phyloP scores from a whole-genome alignment of 306 rosid species.

The Cicer judaicum region DNA sequence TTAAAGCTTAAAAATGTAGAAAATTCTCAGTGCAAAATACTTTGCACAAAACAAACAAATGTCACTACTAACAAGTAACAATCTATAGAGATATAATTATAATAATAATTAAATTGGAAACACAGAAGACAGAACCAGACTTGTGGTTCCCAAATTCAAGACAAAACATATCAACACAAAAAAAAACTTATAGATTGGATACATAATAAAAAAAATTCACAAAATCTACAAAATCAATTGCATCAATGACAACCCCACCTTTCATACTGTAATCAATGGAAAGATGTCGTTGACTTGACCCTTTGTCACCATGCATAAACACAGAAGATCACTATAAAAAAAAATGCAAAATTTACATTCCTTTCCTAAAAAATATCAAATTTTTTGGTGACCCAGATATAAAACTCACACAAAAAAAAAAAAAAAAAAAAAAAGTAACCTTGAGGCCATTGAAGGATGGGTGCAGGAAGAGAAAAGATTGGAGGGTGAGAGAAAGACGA shows the following conservation, averaged over 20 bases:
- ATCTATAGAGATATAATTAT: not conserved
- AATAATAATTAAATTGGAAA: not conserved
- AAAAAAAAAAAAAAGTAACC: constrained; percentile 46
- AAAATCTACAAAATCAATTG: not conserved
- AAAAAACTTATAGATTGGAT: not conserved
- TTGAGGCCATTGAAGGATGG: constrained; percentile 76
- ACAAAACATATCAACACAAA: too few species aligned
- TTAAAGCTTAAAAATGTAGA: not conserved
- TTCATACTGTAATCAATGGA: not conserved
- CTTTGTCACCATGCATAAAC: not conserved
- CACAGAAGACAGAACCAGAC: not conserved
- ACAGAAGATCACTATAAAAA: not conserved
- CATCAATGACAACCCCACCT: not conserved
- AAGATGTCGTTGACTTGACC: not conserved
- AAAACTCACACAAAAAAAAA: not conserved
- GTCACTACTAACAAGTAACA: not conserved
- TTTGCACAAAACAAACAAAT: not conserved
- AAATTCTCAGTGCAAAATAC: not conserved
- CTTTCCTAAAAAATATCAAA: not conserved
- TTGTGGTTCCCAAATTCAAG: too few species aligned
- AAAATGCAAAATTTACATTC: constrained; percentile 9
- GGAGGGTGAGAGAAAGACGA: constrained; percentile 45
- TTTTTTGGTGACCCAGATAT: not conserved
- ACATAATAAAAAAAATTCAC: constrained; percentile 6
- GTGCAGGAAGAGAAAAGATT: constrained; percentile 66